Evolutionary conservation across 176 grass and related monocot genomes (phyloP).

Genomic region (Aegilops tauschii): DNA sequence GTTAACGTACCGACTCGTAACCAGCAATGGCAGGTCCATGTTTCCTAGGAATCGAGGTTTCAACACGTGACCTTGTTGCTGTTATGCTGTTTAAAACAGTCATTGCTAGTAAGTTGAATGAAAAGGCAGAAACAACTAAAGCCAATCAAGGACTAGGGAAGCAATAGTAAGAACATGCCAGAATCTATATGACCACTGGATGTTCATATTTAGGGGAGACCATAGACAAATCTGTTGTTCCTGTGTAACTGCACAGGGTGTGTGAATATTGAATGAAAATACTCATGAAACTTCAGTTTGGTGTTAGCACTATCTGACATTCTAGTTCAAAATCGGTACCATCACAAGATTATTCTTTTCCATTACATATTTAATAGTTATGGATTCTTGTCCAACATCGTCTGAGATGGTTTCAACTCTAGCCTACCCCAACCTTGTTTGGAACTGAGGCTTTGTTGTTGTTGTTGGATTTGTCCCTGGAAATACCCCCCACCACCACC

Average conservation of each 20-base stretch:
- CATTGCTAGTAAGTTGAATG: constrained; percentile 19
- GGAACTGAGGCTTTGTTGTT: no score
- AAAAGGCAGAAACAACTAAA: background rate
- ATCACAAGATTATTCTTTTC: background rate
- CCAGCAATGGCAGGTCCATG: constrained; percentile 96
- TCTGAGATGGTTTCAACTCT: no score
- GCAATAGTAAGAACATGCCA: background rate
- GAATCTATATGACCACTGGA: background rate
- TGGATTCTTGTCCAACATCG: no score
- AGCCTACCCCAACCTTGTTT: no score
- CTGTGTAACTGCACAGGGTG: background rate
- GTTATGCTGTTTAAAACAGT: constrained; percentile 75
- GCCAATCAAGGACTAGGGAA: background rate
- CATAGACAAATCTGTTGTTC: background rate
- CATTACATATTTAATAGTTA: background rate
- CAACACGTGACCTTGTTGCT: constrained; percentile 70
- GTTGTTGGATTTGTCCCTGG: background rate
- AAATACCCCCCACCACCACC: background rate
- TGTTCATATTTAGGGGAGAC: background rate
- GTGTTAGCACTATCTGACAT: background rate
- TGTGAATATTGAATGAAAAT: background rate
- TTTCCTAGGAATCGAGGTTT: constrained; percentile 92
- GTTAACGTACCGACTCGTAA: constrained; percentile 69
- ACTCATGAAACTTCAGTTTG: background rate
- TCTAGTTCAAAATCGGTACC: background rate